Conservation (phyloP, 2,329 filamentous ascomycete genomes). For the Trichophyton simii region DNA sequence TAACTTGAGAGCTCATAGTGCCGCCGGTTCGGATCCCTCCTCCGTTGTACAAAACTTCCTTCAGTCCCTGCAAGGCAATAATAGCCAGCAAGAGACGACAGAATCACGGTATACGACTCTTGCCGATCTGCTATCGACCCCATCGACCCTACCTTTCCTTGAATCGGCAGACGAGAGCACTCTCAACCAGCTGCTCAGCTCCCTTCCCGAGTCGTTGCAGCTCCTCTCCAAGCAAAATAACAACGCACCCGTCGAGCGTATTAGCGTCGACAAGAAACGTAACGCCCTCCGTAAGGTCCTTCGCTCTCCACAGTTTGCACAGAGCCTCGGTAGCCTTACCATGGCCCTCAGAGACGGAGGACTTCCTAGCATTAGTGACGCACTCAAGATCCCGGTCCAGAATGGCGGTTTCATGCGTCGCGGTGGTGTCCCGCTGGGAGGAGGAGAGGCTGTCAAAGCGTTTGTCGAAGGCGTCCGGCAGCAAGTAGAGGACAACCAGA, state of each 20-base stretch:
- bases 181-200: constrained; percentile 61
- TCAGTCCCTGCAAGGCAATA: constrained; percentile 52
- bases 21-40: constrained; percentile 55
- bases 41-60: constrained; percentile 79
- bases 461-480: constrained; percentile 84
- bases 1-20: constrained; percentile 35
- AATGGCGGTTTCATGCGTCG: constrained; percentile 73
- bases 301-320: constrained; percentile 78
- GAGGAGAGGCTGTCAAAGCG: constrained; percentile 75
- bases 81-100: constrained; percentile 40
- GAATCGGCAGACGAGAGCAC: constrained; percentile 51
- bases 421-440: constrained; percentile 71
- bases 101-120: constrained; percentile 68
- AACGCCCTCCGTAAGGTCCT: constrained; percentile 68
- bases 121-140: constrained; percentile 67
- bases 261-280: constrained; percentile 67
- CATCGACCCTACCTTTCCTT: constrained; percentile 65
- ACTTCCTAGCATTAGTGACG: constrained; percentile 77
- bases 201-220: constrained; percentile 66
- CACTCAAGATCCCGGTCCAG: constrained; percentile 64
- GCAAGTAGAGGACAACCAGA: constrained; percentile 40
- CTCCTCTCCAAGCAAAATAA: constrained; percentile 59
- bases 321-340: constrained; percentile 73
- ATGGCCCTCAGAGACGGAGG: constrained; percentile 83
- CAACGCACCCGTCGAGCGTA: constrained; percentile 56